Evolutionary conservation across 2,329 filamentous ascomycete species (phyloP).

Genomic region (Pseudogymnoascus sp.): DNA sequence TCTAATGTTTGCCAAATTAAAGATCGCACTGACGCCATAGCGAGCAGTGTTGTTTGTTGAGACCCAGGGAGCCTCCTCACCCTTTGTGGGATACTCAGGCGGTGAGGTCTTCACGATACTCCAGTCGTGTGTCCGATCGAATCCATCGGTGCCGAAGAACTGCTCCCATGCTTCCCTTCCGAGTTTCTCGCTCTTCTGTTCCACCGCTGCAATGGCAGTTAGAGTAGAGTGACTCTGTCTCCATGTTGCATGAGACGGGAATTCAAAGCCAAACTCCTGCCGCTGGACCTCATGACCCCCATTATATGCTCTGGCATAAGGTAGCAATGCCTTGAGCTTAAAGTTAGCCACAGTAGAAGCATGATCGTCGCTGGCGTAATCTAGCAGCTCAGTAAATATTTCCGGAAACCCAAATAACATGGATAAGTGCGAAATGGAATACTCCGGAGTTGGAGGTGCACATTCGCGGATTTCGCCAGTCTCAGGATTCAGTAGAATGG

Average conservation of each 20-base stretch:
- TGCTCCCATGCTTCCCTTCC: conserved; percentile 8
- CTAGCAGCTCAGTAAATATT: not conserved
- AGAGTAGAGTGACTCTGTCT: conserved; percentile 11
- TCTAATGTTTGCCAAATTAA: conserved; percentile 8
- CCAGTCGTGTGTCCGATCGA: not conserved
- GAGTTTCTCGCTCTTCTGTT: conserved; percentile 4
- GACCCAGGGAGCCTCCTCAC: conserved; percentile 10
- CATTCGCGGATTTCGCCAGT: conserved; percentile 2
- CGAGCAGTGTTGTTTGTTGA: conserved; percentile 6
- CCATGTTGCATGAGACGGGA: conserved; percentile 1
- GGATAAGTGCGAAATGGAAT: conserved; percentile 6
- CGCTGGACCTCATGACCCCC: conserved; percentile 4
- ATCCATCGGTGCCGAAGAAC: conserved; percentile 8
- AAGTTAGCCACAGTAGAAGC: not conserved
- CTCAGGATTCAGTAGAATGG: conserved; percentile 6
- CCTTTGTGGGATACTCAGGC: conserved; percentile 1
- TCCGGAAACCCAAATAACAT: not conserved
- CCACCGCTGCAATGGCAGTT: conserved; percentile 6
- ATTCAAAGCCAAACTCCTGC: conserved; percentile 7
- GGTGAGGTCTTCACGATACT: not conserved
- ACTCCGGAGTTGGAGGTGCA: not conserved
- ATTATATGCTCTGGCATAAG: conserved; percentile 10
- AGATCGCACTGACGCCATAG: conserved; percentile 10
- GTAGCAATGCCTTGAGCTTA: not conserved
- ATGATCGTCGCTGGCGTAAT: not conserved